Base-by-base conservation (phyloP, 164 flowering plant species). In the Vitis cinerea region DNA sequence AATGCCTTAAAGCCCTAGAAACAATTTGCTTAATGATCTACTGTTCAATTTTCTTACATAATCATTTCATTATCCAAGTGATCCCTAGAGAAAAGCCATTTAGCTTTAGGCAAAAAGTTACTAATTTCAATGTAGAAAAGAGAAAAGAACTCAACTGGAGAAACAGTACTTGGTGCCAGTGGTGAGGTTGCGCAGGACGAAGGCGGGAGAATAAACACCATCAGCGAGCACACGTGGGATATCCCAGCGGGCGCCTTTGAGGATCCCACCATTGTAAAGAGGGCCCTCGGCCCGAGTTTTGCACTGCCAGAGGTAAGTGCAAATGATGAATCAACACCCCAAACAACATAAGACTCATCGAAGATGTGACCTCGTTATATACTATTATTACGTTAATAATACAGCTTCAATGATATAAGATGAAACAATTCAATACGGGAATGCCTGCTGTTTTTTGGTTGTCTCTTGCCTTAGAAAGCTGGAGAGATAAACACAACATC, bases 231-330 rank as follows among this genome's bases (percentile, higher is more conserved):
- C 44, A 37, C 44, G 44, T 37, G 44, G 44, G 44, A 37, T 37
- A 37, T 37, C 44, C 44, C 44, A 37, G 44, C 44, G 44, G 44
- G 44, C 44, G 44, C 74, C 65, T 52, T 75, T 75, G 29, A 94
- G 80, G 44, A 92, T 79, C 48, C 98, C 98, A 62, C 98, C 98
- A 29, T 81, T 76, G 72, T 92, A 92, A 3, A 94, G 87, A 14
- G 98, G 82, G 44, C 59, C 67, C 75, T 92, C 95, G 9, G 98
- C 90, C 19, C 75, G 63, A 50, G 64, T 47, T 75, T 85, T 87
- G 59, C 97, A 94, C 98, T 94, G 75, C 57, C 51, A 50, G 4
- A 37, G 7, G 44, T 37, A 6, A 37, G 7, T 3, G 44, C 4
- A 37, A 37, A 37, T 37, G 44, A 37, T 37, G 44, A 44, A 2